Evolutionary conservation across 2,329 filamentous ascomycete genomes (phyloP).

Genomic region (Pseudogymnoascus sp.): DNA sequence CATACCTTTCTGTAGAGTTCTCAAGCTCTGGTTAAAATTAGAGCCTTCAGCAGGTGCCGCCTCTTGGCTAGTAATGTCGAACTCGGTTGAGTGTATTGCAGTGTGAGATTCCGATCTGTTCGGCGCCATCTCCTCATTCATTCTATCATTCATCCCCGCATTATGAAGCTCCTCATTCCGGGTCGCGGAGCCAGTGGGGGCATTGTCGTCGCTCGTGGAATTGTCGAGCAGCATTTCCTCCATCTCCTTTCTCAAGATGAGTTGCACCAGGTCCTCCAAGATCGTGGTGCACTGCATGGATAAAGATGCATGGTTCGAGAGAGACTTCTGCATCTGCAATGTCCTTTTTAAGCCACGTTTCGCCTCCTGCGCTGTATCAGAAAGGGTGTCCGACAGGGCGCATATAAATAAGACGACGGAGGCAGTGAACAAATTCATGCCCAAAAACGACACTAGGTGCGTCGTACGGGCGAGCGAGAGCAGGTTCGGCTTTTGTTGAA

Average conservation of each 20-base stretch:
- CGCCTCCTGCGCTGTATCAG: constrained; percentile 35
- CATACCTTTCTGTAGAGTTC: not conserved
- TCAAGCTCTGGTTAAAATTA: not conserved
- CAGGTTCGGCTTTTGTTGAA: constrained; percentile 31
- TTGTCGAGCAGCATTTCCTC: constrained; percentile 12
- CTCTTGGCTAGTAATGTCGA: not conserved
- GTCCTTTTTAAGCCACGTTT: constrained; percentile 38
- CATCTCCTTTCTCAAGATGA: constrained; percentile 15
- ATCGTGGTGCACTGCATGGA: constrained; percentile 31
- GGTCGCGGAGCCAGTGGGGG: not conserved
- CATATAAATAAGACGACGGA: constrained; percentile 38
- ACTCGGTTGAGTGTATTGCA: not conserved
- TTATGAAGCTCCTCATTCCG: not conserved
- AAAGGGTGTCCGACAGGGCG: constrained; percentile 37
- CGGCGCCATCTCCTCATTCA: not conserved
- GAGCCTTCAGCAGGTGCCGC: not conserved
- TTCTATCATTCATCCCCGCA: not conserved
- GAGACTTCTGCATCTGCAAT: constrained; percentile 34
- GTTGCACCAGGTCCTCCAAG: constrained; percentile 20
- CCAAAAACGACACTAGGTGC: constrained; percentile 39
- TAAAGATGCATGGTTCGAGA: constrained; percentile 30
- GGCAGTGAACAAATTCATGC: constrained; percentile 40
- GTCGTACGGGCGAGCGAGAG: constrained; percentile 35
- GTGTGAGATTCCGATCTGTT: not conserved
- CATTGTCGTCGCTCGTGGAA: not conserved